phyloP scores from a whole-genome alignment of 2,329 filamentous ascomycete genomes.

The Penicillium hordei region DNA sequence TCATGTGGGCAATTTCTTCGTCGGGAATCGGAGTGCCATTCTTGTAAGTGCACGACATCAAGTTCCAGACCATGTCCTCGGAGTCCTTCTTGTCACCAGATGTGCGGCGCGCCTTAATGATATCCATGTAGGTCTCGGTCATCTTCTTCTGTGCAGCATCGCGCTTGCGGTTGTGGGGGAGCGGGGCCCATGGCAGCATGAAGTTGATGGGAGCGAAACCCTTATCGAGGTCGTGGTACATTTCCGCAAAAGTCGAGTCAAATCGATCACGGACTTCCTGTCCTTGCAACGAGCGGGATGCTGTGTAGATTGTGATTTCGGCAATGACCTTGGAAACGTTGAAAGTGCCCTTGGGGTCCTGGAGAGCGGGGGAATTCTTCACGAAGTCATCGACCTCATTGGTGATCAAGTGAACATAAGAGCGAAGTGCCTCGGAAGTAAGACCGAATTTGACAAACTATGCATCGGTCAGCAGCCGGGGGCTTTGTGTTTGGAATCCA shows the following conservation, averaged over 20 bases:
- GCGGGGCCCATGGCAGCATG: conserved; percentile 81
- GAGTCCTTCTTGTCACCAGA: conserved; percentile 53
- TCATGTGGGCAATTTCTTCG: conserved; percentile 84
- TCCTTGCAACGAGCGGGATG: conserved; percentile 80
- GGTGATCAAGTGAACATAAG: conserved; percentile 77
- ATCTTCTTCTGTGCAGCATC: conserved; percentile 79
- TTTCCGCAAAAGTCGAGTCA: conserved; percentile 73
- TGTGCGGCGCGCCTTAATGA: conserved; percentile 70
- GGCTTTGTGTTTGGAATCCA: background rate
- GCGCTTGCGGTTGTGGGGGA: conserved; percentile 82
- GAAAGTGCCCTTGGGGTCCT: conserved; percentile 65
- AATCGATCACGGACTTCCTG: conserved; percentile 78
- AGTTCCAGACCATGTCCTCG: conserved; percentile 83
- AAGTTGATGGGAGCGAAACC: conserved; percentile 89
- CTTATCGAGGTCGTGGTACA: conserved; percentile 89
- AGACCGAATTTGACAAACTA: conserved; percentile 65
- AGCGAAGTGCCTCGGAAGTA: conserved; percentile 60
- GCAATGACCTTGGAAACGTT: conserved; percentile 75
- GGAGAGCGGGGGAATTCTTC: conserved; percentile 65
- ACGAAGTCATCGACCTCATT: conserved; percentile 72
- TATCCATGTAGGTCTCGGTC: conserved; percentile 77
- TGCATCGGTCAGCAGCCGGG: conserved; percentile 12
- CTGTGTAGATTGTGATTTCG: conserved; percentile 87
- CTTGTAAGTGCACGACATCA: conserved; percentile 85
- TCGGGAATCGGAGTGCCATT: conserved; percentile 76